Evolutionary conservation across 495 filamentous ascomycete species (phyloP), one percentile per base, ranked within the genome.

Genomic region (Penicillium lividum): DNA sequence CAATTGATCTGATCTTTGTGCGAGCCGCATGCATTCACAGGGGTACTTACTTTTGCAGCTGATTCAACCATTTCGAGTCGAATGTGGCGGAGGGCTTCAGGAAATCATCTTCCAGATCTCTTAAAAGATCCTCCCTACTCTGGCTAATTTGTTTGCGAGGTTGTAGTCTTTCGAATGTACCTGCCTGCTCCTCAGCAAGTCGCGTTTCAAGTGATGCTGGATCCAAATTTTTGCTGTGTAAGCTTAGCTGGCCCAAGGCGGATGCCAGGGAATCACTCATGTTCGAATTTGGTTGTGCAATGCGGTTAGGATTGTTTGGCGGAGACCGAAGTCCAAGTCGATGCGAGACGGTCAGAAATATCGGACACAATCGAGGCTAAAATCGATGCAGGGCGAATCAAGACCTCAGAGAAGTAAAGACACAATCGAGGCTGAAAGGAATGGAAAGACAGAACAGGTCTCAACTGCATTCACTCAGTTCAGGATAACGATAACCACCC

Each of bases 11-110:
- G 15, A 3, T 10, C 9, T 38, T 71, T 48, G 72, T 65, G 53
- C 36, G 50, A 10, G 33, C 43, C 22, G 22, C 22, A 54, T 53
- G 45, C 22, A 51, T 30, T 33, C 40, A 56, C 28, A 54, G 18
- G 40, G 8, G 33, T 31, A 64, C 75, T 52, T 73, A 88, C 83
- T 90, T 89, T 73, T 98, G 94, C 22, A 98, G 70, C 42, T 82
- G 81, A 71, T 96, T 91, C 49, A 98, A 78, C 94, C 93, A 98
- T 68, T 85, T 83, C 3, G 80, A 73, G 43, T 86, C 89, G 72
- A 98, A 97, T 3, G 77, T 77, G 7, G 85, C 80, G 8, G 90
- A 87, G 3, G 94, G 94, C 8, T 84, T 83, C 7, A 98, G 74
- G 63, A 91, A 95, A 38, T 91, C 85, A 51, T 79, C 60, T 71